Base-by-base conservation (phyloP, 2,329 filamentous ascomycete species). In the Talaromyces sp. region DNA sequence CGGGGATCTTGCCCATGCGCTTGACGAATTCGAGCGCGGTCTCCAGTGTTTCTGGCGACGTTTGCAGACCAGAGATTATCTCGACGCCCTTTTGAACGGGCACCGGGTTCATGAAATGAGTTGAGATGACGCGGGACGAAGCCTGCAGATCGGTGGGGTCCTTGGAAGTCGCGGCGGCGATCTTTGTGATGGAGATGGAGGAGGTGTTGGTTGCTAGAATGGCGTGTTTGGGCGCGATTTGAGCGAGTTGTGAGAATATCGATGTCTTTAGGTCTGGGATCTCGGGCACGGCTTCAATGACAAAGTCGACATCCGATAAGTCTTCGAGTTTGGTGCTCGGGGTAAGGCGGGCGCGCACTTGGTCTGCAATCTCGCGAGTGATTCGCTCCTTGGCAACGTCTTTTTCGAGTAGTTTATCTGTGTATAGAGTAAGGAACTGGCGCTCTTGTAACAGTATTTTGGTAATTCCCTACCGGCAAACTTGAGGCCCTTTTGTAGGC, bases 71-170 rank as follows among this genome's bases (percentile, higher is more conserved):
- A 56, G 90, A 88, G 73, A 99, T 97, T 69, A 99, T 97, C 78
- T 99, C 94, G 5, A 99, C 94, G 57, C 94, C 94, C 77, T 96
- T 96, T 73, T 97, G 94, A 32, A 99, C 80, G 2, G 94, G 94
- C 0, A 99, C 94, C 0, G 94, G 94, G 81, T 99, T 99, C 94
- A 99, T 99, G 78, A 99, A 99, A 76, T 99, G 94, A 17, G 94
- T 97, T 56, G 91, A 91, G 59, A 99, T 86, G 10, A 99, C 94
- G 54, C 94, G 88, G 6, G 91, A 93, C 50, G 91, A 89, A 46
- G 88, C 89, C 50, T 87, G 88, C 26, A 90, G 87, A 70, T 96
- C 90, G 19, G 80, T 93, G 0, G 91, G 88, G 71, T 96, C 86
- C 59, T 81, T 81, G 27, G 87, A 89, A 0, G 93, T 93, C 10